Evolutionary conservation across 306 rosid species (phyloP), one percentile per base, ranked within the genome.

Genomic region (Luffa aegyptiaca): DNA sequence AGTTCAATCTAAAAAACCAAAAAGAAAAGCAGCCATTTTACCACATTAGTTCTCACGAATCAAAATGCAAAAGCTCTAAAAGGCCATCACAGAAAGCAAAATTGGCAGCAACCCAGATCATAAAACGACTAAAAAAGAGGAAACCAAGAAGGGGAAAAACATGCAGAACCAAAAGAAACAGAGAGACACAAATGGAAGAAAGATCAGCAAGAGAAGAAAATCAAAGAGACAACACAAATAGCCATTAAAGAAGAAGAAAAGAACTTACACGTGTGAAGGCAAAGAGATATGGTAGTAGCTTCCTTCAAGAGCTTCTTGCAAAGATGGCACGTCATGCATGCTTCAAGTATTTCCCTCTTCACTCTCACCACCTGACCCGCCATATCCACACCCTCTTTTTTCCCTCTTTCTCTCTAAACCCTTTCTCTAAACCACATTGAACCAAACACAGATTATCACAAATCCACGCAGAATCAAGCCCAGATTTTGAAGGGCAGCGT

Each of bases 311-410:
- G 90, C 66, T 87, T 89, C 36, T 84, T 69, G 81, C 98, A 95
- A 77, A 93, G 97, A 83, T 94, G 96, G 89, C 99, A 95, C 94
- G 93, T 93, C 97, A 95, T 91, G 99, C 97, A 93, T 89, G 94
- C 88, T 76, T 84, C 82, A 3, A 95, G 84, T 17, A 59, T 85
- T 79, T 83, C 85, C 85, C 93, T 91, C 90, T 80, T 89, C 14
- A 93, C 93, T 82, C 81, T 91, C 78, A 85, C 96, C 59, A 86
- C 89, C 81, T 82, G 92, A 53, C 79, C 80, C n/a, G 86, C 78
- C 94, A 90, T 84, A 73, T 18, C 86, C 94, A 90, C 82, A 45
- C 57, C 85, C 63, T 18, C 5, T 13, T 13, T 64, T 36, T 59
- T 41, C 26, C 3, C 44, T n/a, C 75, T 51, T 33, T 61, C 81